Base-by-base conservation (phyloP, 352 stramenopile genomes). In the Thraustochytrium sp. region DNA sequence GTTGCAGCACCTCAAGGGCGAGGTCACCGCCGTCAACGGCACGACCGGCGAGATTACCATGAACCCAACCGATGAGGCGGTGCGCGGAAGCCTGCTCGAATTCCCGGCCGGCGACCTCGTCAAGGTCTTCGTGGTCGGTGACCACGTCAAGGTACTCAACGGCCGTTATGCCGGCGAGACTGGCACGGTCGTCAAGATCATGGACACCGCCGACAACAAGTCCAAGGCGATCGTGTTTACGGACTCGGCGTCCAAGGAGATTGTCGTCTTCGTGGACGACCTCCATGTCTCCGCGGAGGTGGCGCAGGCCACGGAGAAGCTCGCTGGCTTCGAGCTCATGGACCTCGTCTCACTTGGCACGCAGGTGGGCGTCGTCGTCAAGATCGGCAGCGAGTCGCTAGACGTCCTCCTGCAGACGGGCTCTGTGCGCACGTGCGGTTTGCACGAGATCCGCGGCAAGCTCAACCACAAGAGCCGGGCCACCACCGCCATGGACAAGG, bases 81-180 rank as follows among this genome's bases (percentile, higher is more conserved):
- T 76, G 9, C 75, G 55, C 21, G 75, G 75, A 16, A 75, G 44
- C 36, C 23, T 46, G 16, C 75, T 84, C 42, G 75, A 84, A 11
- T 84, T 84, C 49, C 55, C 75, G 23, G 55, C 75, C 5, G 21
- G 21, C n/a, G 75, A 84, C 38, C 75, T 84, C 38, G 63, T 80
- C 5, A 84, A 84, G 49, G 34, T 84, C 21, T 84, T 84, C 44
- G 63, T 40, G 62, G 51, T 95, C n/a, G 92, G 92, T 51, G 92
- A 95, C 82, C 92, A 95, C 78, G 94, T 96, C 85, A 96, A 96
- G 87, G 92, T 96, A 29, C 89, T 96, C 2, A 95, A 91, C 37
- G 92, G 92, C 3, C 90, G 91, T 48, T 95, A 95, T 86, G 94
- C 91, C 3, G 92, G 92, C 29, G 92, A 95, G 84, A 96, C 92